Conservation (phyloP, 371 early-diverging fungal genomes). For the Mucor mucedo region DNA sequence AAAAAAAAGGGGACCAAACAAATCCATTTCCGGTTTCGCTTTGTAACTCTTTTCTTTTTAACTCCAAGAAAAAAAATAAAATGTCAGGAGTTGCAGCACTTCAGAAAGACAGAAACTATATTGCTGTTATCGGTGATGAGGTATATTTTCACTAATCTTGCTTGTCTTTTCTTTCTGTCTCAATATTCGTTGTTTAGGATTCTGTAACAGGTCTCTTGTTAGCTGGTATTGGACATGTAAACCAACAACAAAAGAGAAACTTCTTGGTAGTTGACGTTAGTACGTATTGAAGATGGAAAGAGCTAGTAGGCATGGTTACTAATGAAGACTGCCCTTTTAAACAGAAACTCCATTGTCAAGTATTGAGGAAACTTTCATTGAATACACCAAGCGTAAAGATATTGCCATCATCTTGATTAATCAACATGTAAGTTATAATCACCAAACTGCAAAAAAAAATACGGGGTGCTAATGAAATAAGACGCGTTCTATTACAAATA, state of each 20-base stretch:
- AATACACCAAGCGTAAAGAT: conserved; percentile 92
- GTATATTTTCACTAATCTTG: conserved; percentile 38
- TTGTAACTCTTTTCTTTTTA: conserved; percentile 17
- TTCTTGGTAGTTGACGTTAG: conserved; percentile 95
- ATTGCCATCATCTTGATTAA: conserved; percentile 98
- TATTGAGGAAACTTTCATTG: conserved; percentile 89
- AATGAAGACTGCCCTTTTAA: no score
- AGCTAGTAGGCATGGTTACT: not conserved
- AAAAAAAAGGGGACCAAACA: not conserved
- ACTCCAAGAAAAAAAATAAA: conserved; percentile 10
- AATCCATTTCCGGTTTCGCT: not conserved
- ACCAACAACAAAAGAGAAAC: conserved; percentile 85
- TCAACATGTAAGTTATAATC: conserved; percentile 76
- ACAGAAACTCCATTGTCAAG: conserved; percentile 88
- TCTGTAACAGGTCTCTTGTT: conserved; percentile 96
- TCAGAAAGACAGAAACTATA: conserved; percentile 81
- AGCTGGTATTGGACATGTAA: conserved; percentile 95
- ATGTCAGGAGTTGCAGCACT: conserved; percentile 50
- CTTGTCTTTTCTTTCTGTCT: not conserved
- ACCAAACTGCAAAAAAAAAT: not conserved
- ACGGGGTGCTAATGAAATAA: not conserved
- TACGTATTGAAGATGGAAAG: conserved; percentile 47
- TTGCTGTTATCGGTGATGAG: conserved; percentile 98
- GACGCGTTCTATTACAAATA: conserved; percentile 32
- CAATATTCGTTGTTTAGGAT: conserved; percentile 64